phyloP scores from a whole-genome alignment of 2,329 filamentous ascomycete species.

The Beauveria rudraprayagi region DNA sequence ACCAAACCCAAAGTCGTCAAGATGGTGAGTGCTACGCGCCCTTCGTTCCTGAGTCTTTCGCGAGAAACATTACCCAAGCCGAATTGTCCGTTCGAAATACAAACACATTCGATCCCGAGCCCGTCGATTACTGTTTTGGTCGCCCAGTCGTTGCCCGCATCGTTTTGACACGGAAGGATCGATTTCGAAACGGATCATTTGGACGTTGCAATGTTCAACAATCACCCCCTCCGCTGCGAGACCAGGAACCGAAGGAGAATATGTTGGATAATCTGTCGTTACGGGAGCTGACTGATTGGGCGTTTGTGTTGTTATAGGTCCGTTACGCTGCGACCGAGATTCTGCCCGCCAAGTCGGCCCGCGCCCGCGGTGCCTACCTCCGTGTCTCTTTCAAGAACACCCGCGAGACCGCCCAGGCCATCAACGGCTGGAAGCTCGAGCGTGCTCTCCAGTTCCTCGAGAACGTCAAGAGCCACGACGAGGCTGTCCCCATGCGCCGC shows the following conservation, averaged over 20 bases:
- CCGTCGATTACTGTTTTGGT: not conserved
- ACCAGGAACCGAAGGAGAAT: not conserved
- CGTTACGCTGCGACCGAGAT: conserved; percentile 93
- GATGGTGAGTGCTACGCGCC: conserved; percentile 40
- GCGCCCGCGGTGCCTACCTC: conserved; percentile 96
- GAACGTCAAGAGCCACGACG: conserved; percentile 94
- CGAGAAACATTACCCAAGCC: not conserved
- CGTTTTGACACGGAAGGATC: not conserved
- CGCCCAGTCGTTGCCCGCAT: not conserved
- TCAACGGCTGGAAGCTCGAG: conserved; percentile 98
- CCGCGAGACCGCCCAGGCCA: conserved; percentile 97
- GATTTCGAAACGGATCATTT: conserved; percentile 1
- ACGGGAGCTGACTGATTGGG: conserved; percentile 15
- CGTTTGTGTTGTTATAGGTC: conserved; percentile 49
- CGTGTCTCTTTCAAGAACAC: conserved; percentile 99
- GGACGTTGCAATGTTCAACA: not conserved
- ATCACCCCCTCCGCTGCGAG: not conserved
- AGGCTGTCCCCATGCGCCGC: conserved; percentile 97
- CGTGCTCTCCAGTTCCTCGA: conserved; percentile 94
- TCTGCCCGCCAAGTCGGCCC: conserved; percentile 84
- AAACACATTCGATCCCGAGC: not conserved
- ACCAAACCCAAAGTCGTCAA: conserved; percentile 45
- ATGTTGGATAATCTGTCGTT: conserved; percentile 1
- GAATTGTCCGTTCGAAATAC: conserved; percentile 16
- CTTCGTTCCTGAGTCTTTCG: conserved; percentile 13